Percentiles rank a stretch among this genome's conserved stretches.
Conservation (phyloP, 805 yeast genomes). For the Saccharomyces eubayanus region DNA sequence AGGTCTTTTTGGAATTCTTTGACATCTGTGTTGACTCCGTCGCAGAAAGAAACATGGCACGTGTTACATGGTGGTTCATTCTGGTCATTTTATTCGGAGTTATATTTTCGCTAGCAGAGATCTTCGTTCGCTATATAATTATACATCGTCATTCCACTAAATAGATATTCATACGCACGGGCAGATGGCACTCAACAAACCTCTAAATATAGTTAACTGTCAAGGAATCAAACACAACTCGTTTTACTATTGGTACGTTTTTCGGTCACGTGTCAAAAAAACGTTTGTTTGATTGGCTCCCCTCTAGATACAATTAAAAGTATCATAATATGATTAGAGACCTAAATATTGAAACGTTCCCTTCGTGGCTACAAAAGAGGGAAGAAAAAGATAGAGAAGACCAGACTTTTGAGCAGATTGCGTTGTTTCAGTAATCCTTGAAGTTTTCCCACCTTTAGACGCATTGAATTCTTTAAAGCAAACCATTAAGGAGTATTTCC, state of each 20-base stretch:
- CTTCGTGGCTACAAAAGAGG: background rate
- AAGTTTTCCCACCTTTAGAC: background rate
- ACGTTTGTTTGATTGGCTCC: background rate
- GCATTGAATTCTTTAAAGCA: background rate
- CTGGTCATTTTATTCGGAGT: slow-evolving; percentile 72
- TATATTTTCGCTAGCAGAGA: slow-evolving; percentile 66
- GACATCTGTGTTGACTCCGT: slow-evolving; percentile 90
- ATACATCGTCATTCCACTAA: slow-evolving; percentile 23
- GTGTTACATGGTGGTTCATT: slow-evolving; percentile 86
- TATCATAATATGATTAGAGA: background rate
- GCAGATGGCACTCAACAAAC: background rate
- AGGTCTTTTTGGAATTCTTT: slow-evolving; percentile 86
- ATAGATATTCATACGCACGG: background rate
- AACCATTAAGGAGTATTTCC: background rate
- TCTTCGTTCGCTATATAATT: slow-evolving; percentile 48
- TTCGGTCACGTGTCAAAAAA: background rate
- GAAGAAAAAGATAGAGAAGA: background rate
- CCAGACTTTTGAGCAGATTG: background rate
- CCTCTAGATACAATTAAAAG: background rate
- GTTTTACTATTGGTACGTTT: background rate
- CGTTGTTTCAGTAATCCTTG: background rate
- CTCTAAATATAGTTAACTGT: background rate
- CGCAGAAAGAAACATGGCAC: slow-evolving; percentile 84
- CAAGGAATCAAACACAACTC: background rate
- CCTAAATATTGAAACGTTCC: background rate